Percentiles rank a stretch among this genome's conserved stretches.
Evolutionary conservation across 129 eudicot species (phyloP).

Genomic region (Centella asiatica): DNA sequence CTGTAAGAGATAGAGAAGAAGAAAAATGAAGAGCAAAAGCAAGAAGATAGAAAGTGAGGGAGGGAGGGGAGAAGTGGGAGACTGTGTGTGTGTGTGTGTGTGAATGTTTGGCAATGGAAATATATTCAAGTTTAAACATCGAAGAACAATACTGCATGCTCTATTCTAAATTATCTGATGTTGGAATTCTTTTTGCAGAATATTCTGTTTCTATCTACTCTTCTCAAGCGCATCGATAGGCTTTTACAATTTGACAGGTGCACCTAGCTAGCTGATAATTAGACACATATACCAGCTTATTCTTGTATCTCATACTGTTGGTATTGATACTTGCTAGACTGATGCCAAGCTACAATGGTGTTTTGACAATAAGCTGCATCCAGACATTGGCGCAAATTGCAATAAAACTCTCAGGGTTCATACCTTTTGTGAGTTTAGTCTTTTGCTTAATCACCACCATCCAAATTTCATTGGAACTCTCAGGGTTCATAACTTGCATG

Average conservation of each 20-base stretch:
- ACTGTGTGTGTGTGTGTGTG: too few species aligned
- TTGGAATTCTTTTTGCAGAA: slow-evolving; percentile 44
- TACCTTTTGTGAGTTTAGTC: slow-evolving; percentile 53
- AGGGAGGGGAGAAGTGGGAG: too few species aligned
- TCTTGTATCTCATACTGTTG: slow-evolving; percentile 12
- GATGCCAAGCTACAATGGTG: slow-evolving; percentile 95
- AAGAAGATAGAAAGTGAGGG: too few species aligned
- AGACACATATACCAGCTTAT: slow-evolving; percentile 1
- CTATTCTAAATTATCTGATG: slow-evolving; percentile 11
- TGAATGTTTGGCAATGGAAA: too few species aligned
- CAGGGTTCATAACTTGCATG: too few species aligned
- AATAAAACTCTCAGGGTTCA: slow-evolving; percentile 65
- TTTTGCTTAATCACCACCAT: background rate
- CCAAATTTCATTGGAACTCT: background rate
- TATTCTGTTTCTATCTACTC: slow-evolving; percentile 49
- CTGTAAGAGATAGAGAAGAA: too few species aligned
- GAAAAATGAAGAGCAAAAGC: too few species aligned
- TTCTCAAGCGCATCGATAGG: slow-evolving; percentile 85
- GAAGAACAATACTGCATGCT: background rate
- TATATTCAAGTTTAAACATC: background rate
- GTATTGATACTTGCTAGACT: slow-evolving; percentile 35
- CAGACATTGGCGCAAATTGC: slow-evolving; percentile 73
- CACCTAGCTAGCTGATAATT: slow-evolving; percentile 8
- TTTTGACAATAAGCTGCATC: slow-evolving; percentile 78
- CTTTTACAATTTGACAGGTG: slow-evolving; percentile 95